Conservation (phyloP, 345 rosid species). For the Citrus glauca region DNA sequence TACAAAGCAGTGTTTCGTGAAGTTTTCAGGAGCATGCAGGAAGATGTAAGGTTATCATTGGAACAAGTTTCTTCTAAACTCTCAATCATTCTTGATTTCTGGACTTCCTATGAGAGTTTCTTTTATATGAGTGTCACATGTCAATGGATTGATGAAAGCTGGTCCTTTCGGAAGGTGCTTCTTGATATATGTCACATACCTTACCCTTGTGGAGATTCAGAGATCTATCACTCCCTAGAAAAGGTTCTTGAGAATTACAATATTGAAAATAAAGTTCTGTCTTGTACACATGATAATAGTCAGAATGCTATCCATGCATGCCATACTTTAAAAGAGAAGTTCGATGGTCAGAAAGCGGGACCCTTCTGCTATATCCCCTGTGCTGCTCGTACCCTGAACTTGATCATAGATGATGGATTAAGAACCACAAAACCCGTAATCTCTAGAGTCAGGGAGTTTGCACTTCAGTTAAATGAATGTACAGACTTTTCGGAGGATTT, state of each 20-base stretch:
- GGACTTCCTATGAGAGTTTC: conserved; percentile 73
- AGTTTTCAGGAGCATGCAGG: conserved; percentile 91
- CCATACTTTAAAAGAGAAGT: conserved; percentile 67
- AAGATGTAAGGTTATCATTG: conserved; percentile 60
- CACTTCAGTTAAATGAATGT: conserved; percentile 65
- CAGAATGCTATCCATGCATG: conserved; percentile 76
- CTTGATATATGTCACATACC: conserved; percentile 78
- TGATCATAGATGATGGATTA: conserved; percentile 77
- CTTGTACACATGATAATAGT: conserved; percentile 93
- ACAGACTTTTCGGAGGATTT: conserved; percentile 62
- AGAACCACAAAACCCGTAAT: conserved; percentile 68
- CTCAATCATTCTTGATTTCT: conserved; percentile 67
- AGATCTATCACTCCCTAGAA: conserved; percentile 53
- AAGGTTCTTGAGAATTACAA: conserved; percentile 66
- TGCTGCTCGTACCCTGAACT: conserved; percentile 76
- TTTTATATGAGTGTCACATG: conserved; percentile 81
- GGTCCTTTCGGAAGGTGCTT: conserved; percentile 66
- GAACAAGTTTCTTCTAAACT: conserved; percentile 77
- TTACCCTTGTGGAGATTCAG: conserved; percentile 67
- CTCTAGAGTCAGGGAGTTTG: conserved; percentile 74
- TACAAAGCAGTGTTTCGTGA: conserved; percentile 62
- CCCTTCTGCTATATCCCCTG: conserved; percentile 91
- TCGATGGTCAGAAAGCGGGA: conserved; percentile 64
- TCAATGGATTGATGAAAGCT: conserved; percentile 84
- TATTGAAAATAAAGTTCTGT: conserved; percentile 65